Base-by-base conservation (phyloP, 2,329 filamentous ascomycete genomes). In the Fusarium sterilihyphosum region DNA sequence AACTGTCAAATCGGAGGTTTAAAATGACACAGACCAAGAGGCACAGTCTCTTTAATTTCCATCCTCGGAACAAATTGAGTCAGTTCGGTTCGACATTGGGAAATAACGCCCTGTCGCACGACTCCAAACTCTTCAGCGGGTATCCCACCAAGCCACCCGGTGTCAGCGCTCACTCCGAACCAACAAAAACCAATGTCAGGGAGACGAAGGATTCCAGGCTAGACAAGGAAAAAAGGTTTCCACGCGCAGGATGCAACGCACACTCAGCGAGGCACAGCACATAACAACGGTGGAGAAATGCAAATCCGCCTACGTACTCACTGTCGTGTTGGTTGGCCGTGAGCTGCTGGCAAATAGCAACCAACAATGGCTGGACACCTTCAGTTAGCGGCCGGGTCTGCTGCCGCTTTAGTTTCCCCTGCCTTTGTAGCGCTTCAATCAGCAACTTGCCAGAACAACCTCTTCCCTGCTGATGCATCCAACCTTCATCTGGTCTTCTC, bases 391-490 rank as follows among this genome's bases (percentile, higher is more conserved):
- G 24, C 57, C 43, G 57, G 57, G 18, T 52, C 43, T 37, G 35
- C 24, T 60, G 35, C 43, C 43, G 17, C 13, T 52, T 38, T 52
- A 24, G 57, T 16, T 40, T 44, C 53, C 67, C 67, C 61, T 66
- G 67, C n/a, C 22, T 24, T n/a, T 59, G n/a, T 49, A 43, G 58
- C 38, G 58, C 41, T 70, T 56, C 52, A 57, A 65, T 70, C 59
- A 70, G 31, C 22, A 31, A 22, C 67, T 65, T 65, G 50, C 33
- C 50, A 57, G 33, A n/a, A 29, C 40, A n/a, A 26, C 38, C n/a
- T 50, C 22, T 52, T 44, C 40, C 46, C 44, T 35, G 29, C 8
- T 26, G 8, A 37, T 37, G n/a, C 47, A 22, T 59, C 50, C 24
- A 47, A 11, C 8, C 26, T 50, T 57, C 37, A 18, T 56, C 46